Evolutionary conservation across 139 green algal genomes (phyloP).

Genomic region (Nannochloris sp.): DNA sequence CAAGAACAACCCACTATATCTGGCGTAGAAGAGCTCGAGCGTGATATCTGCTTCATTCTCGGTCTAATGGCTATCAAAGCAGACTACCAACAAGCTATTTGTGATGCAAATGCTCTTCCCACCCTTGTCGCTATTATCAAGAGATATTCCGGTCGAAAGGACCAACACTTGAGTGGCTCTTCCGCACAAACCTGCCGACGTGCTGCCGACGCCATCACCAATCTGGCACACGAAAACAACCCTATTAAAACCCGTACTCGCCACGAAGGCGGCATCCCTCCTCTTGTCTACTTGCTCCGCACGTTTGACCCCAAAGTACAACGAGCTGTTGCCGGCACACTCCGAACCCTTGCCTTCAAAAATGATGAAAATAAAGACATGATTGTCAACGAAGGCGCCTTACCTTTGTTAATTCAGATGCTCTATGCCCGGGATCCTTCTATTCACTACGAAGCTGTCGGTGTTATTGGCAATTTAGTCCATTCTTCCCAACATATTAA

Average conservation of each 20-base stretch:
- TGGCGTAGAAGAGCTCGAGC: slow-evolving; percentile 67
- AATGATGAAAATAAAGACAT: slow-evolving; percentile 97
- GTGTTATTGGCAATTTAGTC: slow-evolving; percentile 97
- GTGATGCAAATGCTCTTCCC: slow-evolving; percentile 48
- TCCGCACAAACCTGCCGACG: slow-evolving; percentile 46
- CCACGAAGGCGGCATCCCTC: slow-evolving; percentile 82
- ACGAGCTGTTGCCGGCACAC: slow-evolving; percentile 69
- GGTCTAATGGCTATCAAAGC: slow-evolving; percentile 84
- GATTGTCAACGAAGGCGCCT: slow-evolving; percentile 86
- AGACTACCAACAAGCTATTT: slow-evolving; percentile 80
- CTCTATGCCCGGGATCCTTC: slow-evolving; percentile 79
- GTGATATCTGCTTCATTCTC: slow-evolving; percentile 87
- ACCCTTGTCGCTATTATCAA: slow-evolving; percentile 65
- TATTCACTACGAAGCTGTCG: slow-evolving; percentile 97
- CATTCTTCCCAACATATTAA: slow-evolving; percentile 82
- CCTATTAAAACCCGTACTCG: slow-evolving; percentile 85
- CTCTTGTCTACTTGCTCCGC: slow-evolving; percentile 80
- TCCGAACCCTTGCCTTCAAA: slow-evolving; percentile 97
- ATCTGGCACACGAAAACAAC: slow-evolving; percentile 94
- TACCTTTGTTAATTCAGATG: slow-evolving; percentile 94
- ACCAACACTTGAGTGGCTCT: slow-evolving; percentile 5
- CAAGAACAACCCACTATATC: slow-evolving; percentile 9
- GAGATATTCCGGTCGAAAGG: slow-evolving; percentile 13
- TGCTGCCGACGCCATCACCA: slow-evolving; percentile 91
- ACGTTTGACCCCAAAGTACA: slow-evolving; percentile 83